These are phyloP conservation scores for Monotropa hypopitys DNA, from an alignment of 179 eudicot genomes.

Conservation along the genomic window DNA sequence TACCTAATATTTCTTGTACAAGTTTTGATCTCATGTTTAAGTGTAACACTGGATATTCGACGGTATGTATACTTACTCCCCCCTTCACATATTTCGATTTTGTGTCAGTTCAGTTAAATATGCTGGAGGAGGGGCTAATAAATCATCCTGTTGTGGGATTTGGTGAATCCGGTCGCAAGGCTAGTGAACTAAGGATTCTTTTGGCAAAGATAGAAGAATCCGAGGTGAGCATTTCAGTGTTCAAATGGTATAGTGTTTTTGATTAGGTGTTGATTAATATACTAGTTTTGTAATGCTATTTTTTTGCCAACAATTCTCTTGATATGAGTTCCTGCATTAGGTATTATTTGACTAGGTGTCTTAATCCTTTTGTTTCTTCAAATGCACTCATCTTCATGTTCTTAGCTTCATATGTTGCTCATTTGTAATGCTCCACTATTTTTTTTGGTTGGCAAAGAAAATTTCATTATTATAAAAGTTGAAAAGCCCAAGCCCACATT, in stretches of 20 bases:
- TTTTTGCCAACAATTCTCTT: background rate
- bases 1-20: background rate
- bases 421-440: too few species aligned
- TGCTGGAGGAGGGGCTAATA: constrained; percentile 97
- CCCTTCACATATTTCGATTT: constrained; percentile 16
- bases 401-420: background rate
- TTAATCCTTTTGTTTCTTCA: background rate
- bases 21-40: constrained; percentile 33
- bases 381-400: background rate
- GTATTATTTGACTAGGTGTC: background rate
- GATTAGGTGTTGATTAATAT: background rate
- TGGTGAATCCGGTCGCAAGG: constrained; percentile 90
- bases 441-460: too few species aligned
- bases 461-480: too few species aligned
- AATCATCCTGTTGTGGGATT: constrained; percentile 91
- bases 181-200: constrained; percentile 77
- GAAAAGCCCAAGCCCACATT: too few species aligned
- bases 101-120: constrained; percentile 88
- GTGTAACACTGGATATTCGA: background rate
- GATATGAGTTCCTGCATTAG: background rate
- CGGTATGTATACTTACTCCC: background rate
- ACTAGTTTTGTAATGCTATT: background rate
- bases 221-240: constrained; percentile 46
- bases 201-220: constrained; percentile 95
- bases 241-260: background rate